phyloP scores from a whole-genome alignment of 208 protist genomes.

The Trichomonas vaginalis region DNA sequence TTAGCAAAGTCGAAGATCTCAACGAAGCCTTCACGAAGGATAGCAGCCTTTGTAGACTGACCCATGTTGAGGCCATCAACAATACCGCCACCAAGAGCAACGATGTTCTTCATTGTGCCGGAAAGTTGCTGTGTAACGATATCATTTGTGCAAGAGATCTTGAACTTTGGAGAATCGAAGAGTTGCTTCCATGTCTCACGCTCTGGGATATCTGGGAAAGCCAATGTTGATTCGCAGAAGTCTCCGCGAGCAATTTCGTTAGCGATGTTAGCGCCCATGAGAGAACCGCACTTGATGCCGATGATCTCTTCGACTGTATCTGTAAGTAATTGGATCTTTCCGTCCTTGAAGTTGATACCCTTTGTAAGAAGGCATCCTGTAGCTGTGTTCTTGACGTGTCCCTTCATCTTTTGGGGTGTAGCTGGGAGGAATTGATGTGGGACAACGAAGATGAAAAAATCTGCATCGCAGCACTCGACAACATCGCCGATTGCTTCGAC shows the following conservation, averaged over 20 bases:
- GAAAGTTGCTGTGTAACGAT: background rate
- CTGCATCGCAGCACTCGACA: background rate
- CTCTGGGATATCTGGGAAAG: conserved; percentile 9
- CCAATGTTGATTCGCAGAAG: background rate
- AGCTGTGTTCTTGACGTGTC: background rate
- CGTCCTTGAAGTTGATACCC: background rate
- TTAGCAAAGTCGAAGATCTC: conserved; percentile 18
- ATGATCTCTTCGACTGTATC: conserved; percentile 17
- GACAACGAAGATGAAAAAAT: conserved; percentile 24
- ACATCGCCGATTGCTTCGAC: conserved; percentile 22
- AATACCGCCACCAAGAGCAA: conserved; percentile 29
- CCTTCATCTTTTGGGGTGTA: background rate
- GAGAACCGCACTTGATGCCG: background rate
- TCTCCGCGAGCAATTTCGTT: conserved; percentile 25
- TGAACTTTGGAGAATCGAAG: background rate
- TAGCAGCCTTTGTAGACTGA: conserved; percentile 35
- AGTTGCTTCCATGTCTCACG: background rate
- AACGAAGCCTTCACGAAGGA: conserved; percentile 31
- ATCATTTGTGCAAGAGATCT: background rate
- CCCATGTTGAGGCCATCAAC: conserved; percentile 27
- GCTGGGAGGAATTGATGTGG: conserved; percentile 28
- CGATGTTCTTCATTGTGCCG: conserved; percentile 37
- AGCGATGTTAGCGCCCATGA: conserved; percentile 34
- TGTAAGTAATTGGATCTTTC: conserved; percentile 20
- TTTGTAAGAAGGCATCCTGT: background rate